A percentile compares a stretch with the other conserved stretches of the same genome.
Evolutionary conservation across 169 alveolate genomes (phyloP).

Genomic region (Plasmodium gonderi): DNA sequence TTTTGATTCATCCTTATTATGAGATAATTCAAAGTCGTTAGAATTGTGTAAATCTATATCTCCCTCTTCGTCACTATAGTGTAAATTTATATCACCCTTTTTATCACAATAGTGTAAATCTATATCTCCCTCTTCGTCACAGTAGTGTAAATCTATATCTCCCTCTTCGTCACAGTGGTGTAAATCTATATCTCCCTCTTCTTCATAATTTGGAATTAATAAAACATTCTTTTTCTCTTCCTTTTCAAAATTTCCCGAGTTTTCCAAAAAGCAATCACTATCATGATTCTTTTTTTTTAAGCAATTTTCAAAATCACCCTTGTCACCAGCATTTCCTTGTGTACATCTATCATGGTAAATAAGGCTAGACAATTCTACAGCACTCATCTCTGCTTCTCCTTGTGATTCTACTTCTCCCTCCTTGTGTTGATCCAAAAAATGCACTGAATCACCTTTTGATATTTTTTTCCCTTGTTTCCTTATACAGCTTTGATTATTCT

Average conservation of each 20-base stretch:
- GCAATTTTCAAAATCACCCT: neutral
- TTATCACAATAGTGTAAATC: no score
- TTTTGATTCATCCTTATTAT: neutral
- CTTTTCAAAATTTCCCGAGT: neutral
- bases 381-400: no score
- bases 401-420: neutral
- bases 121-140: neutral
- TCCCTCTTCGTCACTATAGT: no score
- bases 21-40: neutral
- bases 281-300: neutral
- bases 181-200: neutral
- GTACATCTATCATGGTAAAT: neutral
- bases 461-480: neutral
- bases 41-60: no score
- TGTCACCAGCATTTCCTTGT: neutral
- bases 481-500: neutral
- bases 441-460: neutral
- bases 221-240: neutral
- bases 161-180: neutral
- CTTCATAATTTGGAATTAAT: conserved; percentile 23
- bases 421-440: neutral
- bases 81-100: no score
- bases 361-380: no score
- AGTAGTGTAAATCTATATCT: neutral
- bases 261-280: neutral